A percentile compares a stretch with the other conserved stretches of the same genome.
Evolutionary conservation across 305 asterid genomes (phyloP).

Genomic region (Fraxinus greggii): DNA sequence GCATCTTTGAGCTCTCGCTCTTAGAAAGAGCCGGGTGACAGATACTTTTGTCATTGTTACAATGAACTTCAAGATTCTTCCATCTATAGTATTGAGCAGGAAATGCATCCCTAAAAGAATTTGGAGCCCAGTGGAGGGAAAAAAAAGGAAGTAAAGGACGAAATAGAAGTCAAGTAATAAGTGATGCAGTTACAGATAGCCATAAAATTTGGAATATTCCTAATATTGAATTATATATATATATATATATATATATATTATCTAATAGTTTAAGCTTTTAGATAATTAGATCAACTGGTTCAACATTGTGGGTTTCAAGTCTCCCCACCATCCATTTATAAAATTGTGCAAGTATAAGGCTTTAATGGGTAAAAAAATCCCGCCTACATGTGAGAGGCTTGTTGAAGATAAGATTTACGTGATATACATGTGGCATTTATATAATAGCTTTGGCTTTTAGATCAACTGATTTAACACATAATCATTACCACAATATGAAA

Average conservation of each 20-base stretch:
- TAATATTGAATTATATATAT: not conserved
- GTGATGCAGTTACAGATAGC: constrained; percentile 18
- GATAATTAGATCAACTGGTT: not conserved
- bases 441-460: not conserved
- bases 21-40: constrained; percentile 41
- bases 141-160: constrained; percentile 9
- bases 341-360: not conserved
- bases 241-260: not conserved
- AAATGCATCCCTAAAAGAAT: constrained; percentile 57
- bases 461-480: not conserved
- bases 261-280: not conserved
- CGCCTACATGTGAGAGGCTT: not conserved
- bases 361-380: not conserved
- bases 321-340: not conserved
- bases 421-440: not conserved
- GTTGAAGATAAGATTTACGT: not conserved
- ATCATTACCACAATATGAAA: not conserved
- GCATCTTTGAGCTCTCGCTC: constrained; percentile 47
- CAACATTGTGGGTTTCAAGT: not conserved
- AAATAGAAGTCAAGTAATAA: not conserved
- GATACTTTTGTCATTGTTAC: constrained; percentile 56
- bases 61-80: constrained; percentile 80
- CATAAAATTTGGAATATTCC: not conserved
- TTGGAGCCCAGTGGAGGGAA: constrained; percentile 15
- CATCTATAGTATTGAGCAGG: constrained; percentile 56